These are phyloP conservation scores for Thoreauomyces humboldtii DNA, from an alignment of 192 early-diverging fungal species.

Conservation along the genomic window DNA sequence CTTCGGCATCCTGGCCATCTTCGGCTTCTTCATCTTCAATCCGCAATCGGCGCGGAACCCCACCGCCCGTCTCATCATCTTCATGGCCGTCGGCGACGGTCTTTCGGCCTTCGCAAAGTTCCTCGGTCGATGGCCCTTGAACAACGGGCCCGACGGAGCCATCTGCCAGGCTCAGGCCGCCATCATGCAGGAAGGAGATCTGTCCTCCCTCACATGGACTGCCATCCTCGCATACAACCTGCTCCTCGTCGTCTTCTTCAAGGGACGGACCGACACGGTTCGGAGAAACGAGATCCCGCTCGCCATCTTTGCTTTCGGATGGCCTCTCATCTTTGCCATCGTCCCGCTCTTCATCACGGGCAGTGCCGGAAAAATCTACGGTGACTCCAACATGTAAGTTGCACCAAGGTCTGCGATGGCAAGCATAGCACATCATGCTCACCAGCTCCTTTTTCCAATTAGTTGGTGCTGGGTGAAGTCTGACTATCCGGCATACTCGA, in stretches of 20 bases:
- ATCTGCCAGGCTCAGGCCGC: slow-evolving; percentile 13
- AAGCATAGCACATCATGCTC: no score
- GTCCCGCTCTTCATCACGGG: slow-evolving; percentile 10
- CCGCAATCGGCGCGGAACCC: slow-evolving; percentile 5
- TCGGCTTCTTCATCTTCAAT: slow-evolving; percentile 11
- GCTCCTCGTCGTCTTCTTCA: slow-evolving; percentile 7
- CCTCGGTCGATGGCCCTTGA: slow-evolving; percentile 1
- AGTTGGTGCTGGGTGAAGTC: slow-evolving; percentile 29
- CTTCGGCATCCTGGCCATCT: slow-evolving; percentile 5
- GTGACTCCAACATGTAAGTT: slow-evolving; percentile 5
- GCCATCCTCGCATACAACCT: slow-evolving; percentile 4
- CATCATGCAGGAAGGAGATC: slow-evolving; percentile 16
- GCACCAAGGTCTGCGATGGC: not conserved
- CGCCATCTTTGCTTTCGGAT: slow-evolving; percentile 5
- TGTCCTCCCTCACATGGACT: slow-evolving; percentile 6
- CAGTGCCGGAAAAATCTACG: not conserved
- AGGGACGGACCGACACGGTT: slow-evolving; percentile 7
- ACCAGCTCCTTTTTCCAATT: not conserved
- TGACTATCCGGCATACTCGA: slow-evolving; percentile 1
- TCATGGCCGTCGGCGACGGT: slow-evolving; percentile 8
- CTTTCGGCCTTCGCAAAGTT: slow-evolving; percentile 14
- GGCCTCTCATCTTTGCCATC: slow-evolving; percentile 12
- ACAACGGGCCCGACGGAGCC: not conserved
- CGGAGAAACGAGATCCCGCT: slow-evolving; percentile 7
- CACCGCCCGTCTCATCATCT: slow-evolving; percentile 19